Conservation (phyloP, 176 grass and related monocot species). For the Phyllostachys edulis region DNA sequence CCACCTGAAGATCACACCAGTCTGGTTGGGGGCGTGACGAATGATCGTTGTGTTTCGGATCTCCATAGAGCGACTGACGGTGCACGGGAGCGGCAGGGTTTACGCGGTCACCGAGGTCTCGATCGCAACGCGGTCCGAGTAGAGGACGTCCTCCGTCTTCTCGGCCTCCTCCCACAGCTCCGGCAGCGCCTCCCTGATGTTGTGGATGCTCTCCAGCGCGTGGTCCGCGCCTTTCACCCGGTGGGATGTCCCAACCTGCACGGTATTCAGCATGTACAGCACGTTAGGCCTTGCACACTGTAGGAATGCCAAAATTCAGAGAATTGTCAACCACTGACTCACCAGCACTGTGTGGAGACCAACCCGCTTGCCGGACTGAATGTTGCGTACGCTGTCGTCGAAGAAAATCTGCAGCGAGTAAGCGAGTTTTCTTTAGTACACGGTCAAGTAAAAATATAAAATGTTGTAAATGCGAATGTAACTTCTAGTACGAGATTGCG, state of each 20-base stretch:
- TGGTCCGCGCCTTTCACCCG: constrained; percentile 76
- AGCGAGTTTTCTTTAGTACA: background rate
- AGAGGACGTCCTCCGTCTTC: constrained; percentile 70
- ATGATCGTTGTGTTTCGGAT: background rate
- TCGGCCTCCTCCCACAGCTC: constrained; percentile 88
- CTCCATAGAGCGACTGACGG: background rate
- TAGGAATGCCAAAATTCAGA: background rate
- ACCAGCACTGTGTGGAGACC: constrained; percentile 94
- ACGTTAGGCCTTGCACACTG: background rate
- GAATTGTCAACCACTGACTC: background rate
- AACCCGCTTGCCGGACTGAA: constrained; percentile 80
- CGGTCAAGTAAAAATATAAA: background rate
- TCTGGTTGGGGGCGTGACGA: background rate
- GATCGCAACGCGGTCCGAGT: constrained; percentile 61
- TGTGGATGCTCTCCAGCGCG: constrained; percentile 92
- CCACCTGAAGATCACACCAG: constrained; percentile 31
- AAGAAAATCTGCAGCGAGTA: constrained; percentile 79
- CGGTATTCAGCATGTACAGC: background rate
- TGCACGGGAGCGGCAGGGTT: constrained; percentile 7
- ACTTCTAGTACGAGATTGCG: background rate
- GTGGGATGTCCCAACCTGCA: constrained; percentile 69
- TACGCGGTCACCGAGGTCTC: constrained; percentile 91
- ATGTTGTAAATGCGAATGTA: background rate
- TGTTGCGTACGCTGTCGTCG: constrained; percentile 89
- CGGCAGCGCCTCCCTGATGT: constrained; percentile 82